A percentile compares a stretch with the other conserved stretches of the same genome.
Conservation (phyloP, 257 asterid species). For the Solanum lignicaule region DNA sequence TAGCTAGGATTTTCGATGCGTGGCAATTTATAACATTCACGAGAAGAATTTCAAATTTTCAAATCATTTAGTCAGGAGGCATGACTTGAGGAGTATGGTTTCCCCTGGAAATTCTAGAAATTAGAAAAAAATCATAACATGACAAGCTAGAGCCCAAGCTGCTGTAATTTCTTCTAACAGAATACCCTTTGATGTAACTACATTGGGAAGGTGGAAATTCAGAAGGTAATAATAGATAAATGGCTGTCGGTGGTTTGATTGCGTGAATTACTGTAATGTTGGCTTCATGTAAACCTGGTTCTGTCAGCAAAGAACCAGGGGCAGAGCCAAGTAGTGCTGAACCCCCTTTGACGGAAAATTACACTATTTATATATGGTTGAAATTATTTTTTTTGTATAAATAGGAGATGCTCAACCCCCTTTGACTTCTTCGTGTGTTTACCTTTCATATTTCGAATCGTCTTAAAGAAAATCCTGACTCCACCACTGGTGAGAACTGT, state of each 20-base stretch:
- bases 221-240: neutral
- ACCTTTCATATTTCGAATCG: neutral
- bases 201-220: neutral
- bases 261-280: neutral
- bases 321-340: neutral
- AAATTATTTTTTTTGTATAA: no score
- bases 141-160: neutral
- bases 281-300: neutral
- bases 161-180: neutral
- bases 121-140: neutral
- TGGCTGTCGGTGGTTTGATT: neutral
- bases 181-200: no score
- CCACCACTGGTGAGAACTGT: neutral
- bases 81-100: neutral
- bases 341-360: neutral
- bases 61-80: neutral
- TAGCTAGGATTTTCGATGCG: neutral
- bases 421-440: neutral
- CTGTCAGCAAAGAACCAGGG: neutral
- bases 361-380: neutral
- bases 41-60: neutral
- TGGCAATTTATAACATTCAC: neutral
- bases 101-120: neutral
- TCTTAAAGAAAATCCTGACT: neutral
- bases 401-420: neutral